A percentile compares a stretch with the other conserved stretches of the same genome.
Conservation (phyloP, 2,329 filamentous ascomycete genomes). For the Fragosphaeria purpurea region DNA sequence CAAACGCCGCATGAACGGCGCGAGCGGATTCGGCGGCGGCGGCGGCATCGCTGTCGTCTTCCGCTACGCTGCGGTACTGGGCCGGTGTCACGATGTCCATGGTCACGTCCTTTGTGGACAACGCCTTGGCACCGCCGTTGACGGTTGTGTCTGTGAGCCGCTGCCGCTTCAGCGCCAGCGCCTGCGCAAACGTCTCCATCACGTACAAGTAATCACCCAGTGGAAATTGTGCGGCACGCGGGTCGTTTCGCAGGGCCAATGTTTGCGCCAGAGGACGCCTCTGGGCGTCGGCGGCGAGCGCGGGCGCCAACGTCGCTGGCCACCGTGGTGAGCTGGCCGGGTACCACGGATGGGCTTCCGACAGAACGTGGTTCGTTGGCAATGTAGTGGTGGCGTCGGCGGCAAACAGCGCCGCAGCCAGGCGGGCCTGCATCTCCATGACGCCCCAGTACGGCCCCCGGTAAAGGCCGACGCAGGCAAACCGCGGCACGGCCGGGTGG, state of each 20-base stretch:
- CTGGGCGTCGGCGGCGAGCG: slow-evolving; percentile 29
- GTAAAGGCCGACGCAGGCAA: slow-evolving; percentile 79
- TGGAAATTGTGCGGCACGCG: slow-evolving; percentile 58
- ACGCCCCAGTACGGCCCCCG: slow-evolving; percentile 77
- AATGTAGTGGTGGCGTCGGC: slow-evolving; percentile 20
- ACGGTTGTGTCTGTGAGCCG: slow-evolving; percentile 2
- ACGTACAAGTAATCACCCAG: slow-evolving; percentile 74
- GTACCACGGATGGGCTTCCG: not conserved
- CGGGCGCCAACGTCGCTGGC: slow-evolving; percentile 22
- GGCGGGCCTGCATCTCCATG: slow-evolving; percentile 75
- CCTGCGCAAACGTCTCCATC: slow-evolving; percentile 58
- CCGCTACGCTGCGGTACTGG: slow-evolving; percentile 30
- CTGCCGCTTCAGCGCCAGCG: slow-evolving; percentile 41
- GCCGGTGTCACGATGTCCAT: slow-evolving; percentile 49
- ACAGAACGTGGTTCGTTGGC: slow-evolving; percentile 13
- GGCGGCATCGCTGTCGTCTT: slow-evolving; percentile 18
- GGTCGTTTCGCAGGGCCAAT: slow-evolving; percentile 40
- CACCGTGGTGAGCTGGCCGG: slow-evolving; percentile 12
- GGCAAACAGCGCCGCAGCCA: slow-evolving; percentile 50
- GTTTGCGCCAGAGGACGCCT: slow-evolving; percentile 33
- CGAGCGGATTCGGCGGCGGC: slow-evolving; percentile 25
- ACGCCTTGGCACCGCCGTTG: not conserved
- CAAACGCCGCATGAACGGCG: slow-evolving; percentile 34
- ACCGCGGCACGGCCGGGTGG: slow-evolving; percentile 47
- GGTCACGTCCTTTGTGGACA: slow-evolving; percentile 25